A percentile compares a stretch with the other conserved stretches of the same genome.
Conservation (phyloP, 257 asterid species). For the Solanum sparsipilum region DNA sequence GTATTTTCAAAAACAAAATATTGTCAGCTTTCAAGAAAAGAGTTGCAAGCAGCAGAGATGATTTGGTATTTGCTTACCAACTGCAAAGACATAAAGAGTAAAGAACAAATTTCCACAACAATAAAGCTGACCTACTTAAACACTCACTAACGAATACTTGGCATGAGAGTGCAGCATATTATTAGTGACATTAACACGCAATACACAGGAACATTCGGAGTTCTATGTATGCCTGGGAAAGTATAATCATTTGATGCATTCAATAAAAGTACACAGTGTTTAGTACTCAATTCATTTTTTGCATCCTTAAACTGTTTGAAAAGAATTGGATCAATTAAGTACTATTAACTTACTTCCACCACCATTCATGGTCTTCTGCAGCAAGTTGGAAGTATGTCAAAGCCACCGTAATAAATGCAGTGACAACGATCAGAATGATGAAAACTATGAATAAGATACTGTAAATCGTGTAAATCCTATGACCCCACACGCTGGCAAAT, state of each 20-base stretch:
- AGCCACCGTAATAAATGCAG: conserved; percentile 22
- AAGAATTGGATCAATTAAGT: not conserved
- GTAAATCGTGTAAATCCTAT: conserved; percentile 19
- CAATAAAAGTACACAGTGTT: not conserved
- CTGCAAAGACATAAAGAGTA: not conserved
- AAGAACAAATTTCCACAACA: not conserved
- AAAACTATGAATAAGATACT: conserved; percentile 19
- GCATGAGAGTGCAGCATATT: not conserved
- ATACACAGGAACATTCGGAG: not conserved
- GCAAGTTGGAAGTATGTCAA: conserved; percentile 23
- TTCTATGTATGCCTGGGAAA: not conserved
- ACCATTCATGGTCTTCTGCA: conserved; percentile 27
- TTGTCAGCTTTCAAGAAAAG: not conserved
- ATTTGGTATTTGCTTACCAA: not conserved
- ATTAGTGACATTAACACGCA: not conserved
- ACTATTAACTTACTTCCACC: conserved; percentile 15
- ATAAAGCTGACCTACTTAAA: not conserved
- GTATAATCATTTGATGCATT: not conserved
- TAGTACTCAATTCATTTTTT: not conserved
- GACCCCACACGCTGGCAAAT: conserved; percentile 31
- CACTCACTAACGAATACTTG: not conserved
- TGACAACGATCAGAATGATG: conserved; percentile 16
- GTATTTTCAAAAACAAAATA: not conserved
- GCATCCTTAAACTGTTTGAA: not conserved
- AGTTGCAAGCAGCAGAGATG: not conserved